Conservation (phyloP, 345 rosid species). For the Eucalyptus sp. region DNA sequence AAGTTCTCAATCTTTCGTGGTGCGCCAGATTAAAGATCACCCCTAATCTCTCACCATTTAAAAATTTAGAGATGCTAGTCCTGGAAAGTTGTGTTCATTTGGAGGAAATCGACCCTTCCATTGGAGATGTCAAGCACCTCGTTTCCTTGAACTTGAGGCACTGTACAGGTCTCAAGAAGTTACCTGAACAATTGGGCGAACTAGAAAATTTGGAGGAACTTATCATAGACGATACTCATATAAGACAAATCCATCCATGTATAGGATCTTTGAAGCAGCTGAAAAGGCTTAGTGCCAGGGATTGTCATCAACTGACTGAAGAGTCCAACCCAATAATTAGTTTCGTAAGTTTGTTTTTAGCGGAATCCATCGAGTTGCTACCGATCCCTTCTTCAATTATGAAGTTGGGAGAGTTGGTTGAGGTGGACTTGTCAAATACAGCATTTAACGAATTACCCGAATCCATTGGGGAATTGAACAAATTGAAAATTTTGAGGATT, state of each 20-base stretch:
- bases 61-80: not conserved
- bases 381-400: not conserved
- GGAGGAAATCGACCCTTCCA: not conserved
- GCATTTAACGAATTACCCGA: not conserved
- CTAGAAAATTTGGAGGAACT: not conserved
- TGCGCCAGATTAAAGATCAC: not conserved
- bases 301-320: not conserved
- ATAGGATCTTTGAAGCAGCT: too few relatives aligned
- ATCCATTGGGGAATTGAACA: not conserved
- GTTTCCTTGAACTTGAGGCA: not conserved
- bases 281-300: too few relatives aligned
- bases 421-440: too few relatives aligned
- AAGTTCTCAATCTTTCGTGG: not conserved
- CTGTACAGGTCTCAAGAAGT: not conserved
- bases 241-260: too few relatives aligned
- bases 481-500: not conserved
- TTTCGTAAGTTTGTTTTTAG: not conserved
- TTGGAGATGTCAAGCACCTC: not conserved
- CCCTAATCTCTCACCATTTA: not conserved
- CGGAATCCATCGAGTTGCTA: not conserved
- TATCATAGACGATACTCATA: not conserved
- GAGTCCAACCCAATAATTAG: not conserved
- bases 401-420: too few relatives aligned
- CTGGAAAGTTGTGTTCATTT: not conserved
- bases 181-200: not conserved